Conservation (phyloP, 805 yeast genomes). For the Wickerhamiella siamensis region DNA sequence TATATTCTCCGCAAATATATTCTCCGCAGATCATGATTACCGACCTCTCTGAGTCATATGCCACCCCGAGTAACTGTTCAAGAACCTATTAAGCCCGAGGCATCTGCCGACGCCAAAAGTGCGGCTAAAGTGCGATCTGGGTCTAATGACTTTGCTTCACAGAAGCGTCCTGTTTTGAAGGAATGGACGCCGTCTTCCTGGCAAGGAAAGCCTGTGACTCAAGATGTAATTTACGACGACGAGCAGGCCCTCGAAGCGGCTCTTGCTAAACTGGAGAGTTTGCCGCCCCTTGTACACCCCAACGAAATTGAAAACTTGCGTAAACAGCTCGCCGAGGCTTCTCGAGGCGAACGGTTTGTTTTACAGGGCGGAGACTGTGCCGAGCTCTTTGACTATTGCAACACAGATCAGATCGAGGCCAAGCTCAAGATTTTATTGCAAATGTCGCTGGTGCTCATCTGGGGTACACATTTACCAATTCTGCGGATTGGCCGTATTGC, state of each 20-base stretch:
- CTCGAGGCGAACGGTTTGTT: constrained; percentile 31
- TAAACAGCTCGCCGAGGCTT: constrained; percentile 27
- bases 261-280: constrained; percentile 28
- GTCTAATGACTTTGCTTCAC: constrained; percentile 18
- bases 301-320: constrained; percentile 25
- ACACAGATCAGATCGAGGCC: constrained; percentile 27
- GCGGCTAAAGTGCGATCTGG: constrained; percentile 29
- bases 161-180: constrained; percentile 8
- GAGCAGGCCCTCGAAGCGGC: constrained; percentile 27
- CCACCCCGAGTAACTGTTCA: constrained; percentile 19
- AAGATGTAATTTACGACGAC: constrained; percentile 31
- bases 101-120: constrained; percentile 26
- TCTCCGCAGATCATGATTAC: neutral
- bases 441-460: constrained; percentile 31
- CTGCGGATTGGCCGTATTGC: constrained; percentile 31
- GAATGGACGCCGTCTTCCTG: constrained; percentile 30
- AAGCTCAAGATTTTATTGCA: constrained; percentile 30
- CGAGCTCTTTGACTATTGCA: constrained; percentile 32
- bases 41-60: neutral
- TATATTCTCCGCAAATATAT: no score
- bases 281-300: constrained; percentile 31
- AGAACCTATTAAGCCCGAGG: constrained; percentile 24
- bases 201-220: constrained; percentile 31
- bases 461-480: constrained; percentile 30
- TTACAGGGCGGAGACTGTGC: constrained; percentile 35